These are phyloP conservation scores for Blastocladiella britannica DNA, from an alignment of 192 early-diverging fungal species.

Conservation along the genomic window DNA sequence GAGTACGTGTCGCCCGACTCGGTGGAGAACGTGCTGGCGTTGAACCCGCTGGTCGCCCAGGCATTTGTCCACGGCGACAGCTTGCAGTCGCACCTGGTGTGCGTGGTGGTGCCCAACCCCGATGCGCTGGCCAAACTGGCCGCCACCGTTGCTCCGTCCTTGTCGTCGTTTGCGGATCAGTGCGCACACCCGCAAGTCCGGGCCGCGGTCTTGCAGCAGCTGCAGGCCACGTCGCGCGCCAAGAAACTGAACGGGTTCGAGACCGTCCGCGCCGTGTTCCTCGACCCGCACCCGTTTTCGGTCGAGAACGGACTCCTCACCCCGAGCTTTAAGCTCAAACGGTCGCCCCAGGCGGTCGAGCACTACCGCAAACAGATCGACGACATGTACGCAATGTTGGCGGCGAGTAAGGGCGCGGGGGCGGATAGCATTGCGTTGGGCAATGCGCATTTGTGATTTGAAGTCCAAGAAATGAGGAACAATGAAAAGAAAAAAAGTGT, in stretches of 20 bases:
- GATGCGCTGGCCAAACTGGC: not conserved
- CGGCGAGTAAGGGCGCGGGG: not conserved
- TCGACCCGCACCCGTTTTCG: slow-evolving; percentile 7
- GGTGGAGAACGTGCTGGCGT: slow-evolving; percentile 22
- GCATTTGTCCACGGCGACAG: slow-evolving; percentile 22
- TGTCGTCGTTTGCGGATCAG: not conserved
- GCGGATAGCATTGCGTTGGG: too few relatives aligned
- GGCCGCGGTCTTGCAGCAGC: not conserved
- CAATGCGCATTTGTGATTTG: too few relatives aligned
- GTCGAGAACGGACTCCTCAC: slow-evolving; percentile 14
- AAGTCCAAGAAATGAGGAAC: too few relatives aligned
- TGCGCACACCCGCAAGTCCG: not conserved
- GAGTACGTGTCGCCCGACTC: slow-evolving; percentile 25
- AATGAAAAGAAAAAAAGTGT: too few relatives aligned
- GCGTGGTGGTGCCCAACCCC: slow-evolving; percentile 13
- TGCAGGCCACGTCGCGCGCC: not conserved
- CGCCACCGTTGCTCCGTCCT: not conserved
- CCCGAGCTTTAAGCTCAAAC: slow-evolving; percentile 82
- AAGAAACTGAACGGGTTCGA: slow-evolving; percentile 19
- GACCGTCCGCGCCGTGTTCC: slow-evolving; percentile 11
- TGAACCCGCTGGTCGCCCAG: slow-evolving; percentile 9
- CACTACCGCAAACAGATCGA: slow-evolving; percentile 45
- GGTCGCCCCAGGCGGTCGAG: slow-evolving; percentile 52
- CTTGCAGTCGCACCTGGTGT: slow-evolving; percentile 16
- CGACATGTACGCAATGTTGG: slow-evolving; percentile 33